phyloP scores from a whole-genome alignment of 805 yeast genomes.

The Sugiyamaella americana region DNA sequence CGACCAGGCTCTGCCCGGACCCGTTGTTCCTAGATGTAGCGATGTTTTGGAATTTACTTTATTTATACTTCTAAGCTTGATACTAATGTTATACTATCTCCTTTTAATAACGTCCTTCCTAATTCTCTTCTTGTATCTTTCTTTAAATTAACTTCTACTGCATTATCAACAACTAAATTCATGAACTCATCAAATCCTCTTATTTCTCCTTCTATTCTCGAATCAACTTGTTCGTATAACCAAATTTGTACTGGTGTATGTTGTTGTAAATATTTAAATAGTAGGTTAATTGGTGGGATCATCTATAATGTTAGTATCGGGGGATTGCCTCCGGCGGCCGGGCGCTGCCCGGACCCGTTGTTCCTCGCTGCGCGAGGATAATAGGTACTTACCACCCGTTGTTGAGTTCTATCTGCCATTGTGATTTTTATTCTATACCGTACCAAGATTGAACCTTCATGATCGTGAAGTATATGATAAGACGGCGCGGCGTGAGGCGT shows the following conservation, averaged over 20 bases:
- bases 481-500: too few species aligned
- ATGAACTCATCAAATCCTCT: conserved; percentile 96
- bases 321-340: not conserved
- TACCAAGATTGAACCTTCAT: not conserved
- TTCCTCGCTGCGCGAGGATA: too few species aligned
- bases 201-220: conserved; percentile 74
- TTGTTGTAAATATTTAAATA: conserved; percentile 80
- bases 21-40: too few species aligned
- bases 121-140: conserved; percentile 43
- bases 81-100: conserved; percentile 86
- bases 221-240: conserved; percentile 79
- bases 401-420: conserved; percentile 28
- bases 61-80: conserved; percentile 29
- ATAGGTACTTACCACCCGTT: conserved; percentile 37
- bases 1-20: not conserved
- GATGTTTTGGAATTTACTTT: too few species aligned
- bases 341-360: too few species aligned
- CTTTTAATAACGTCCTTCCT: conserved; percentile 68
- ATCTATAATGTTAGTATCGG: conserved; percentile 1
- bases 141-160: conserved; percentile 54
- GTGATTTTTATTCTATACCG: not conserved
- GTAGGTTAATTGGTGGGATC: conserved; percentile 68
- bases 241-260: conserved; percentile 76
- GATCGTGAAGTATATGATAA: not conserved
- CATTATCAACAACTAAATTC: conserved; percentile 67